A percentile compares a stretch with the other conserved stretches of the same genome.
Conservation (phyloP, 2,329 filamentous ascomycete species). For the Trichoderma sp. region DNA sequence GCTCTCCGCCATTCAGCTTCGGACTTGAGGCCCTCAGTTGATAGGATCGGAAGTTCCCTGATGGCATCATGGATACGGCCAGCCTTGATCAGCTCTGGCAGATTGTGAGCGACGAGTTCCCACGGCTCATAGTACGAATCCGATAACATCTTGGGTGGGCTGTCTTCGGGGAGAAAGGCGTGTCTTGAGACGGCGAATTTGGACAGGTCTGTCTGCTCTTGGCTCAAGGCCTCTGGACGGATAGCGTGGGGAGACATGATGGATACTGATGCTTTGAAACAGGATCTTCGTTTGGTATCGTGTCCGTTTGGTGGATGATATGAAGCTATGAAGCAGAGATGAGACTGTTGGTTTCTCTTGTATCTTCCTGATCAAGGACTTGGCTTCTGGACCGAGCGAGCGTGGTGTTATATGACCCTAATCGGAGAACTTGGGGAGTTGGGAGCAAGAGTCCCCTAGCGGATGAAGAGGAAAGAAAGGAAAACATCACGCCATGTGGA, state of each 20-base stretch:
- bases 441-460: background rate
- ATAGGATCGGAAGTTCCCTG: conserved; percentile 67
- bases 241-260: conserved; percentile 49
- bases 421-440: background rate
- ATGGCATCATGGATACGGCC: conserved; percentile 65
- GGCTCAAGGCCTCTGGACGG: conserved; percentile 23
- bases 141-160: conserved; percentile 66
- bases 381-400: background rate
- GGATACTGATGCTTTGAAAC: background rate
- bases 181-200: conserved; percentile 51
- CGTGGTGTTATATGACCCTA: background rate
- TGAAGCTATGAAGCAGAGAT: background rate
- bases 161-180: conserved; percentile 74
- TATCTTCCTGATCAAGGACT: background rate
- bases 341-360: background rate
- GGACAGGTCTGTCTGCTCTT: conserved; percentile 33
- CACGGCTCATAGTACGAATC: conserved; percentile 76
- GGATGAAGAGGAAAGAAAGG: background rate
- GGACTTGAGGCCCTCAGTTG: conserved; percentile 60
- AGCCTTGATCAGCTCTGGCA: conserved; percentile 67
- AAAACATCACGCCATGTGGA: conserved; percentile 7
- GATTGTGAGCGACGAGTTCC: conserved; percentile 69
- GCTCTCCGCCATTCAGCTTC: conserved; percentile 79
- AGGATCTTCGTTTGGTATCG: background rate
- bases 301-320: background rate